Percentiles rank a stretch among this genome's conserved stretches.
Evolutionary conservation across 371 early-diverging fungal genomes (phyloP).

Genomic region (Umbelopsis sp.): DNA sequence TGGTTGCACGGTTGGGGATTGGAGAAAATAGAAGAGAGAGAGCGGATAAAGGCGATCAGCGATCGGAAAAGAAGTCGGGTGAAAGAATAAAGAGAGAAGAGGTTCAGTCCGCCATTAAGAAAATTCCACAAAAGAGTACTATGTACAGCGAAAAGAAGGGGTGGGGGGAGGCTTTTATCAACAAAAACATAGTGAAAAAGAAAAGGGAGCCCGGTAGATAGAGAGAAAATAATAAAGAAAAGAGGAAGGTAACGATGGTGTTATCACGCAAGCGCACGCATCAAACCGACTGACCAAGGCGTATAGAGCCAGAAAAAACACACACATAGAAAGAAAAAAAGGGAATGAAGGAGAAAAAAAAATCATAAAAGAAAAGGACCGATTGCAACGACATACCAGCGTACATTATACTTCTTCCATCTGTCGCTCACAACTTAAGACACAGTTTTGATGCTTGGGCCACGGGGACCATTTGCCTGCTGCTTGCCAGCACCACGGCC

Average conservation of each 20-base stretch:
- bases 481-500: constrained; percentile 1
- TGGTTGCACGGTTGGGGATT: neutral
- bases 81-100: neutral
- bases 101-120: constrained; percentile 7
- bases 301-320: neutral
- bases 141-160: constrained; percentile 17
- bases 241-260: neutral
- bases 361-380: neutral
- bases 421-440: neutral
- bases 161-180: neutral
- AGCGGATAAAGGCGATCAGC: neutral
- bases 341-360: neutral
- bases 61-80: neutral
- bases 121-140: constrained; percentile 16
- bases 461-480: constrained; percentile 11
- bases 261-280: neutral
- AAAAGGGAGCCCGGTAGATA: neutral
- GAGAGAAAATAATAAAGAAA: neutral
- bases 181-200: neutral
- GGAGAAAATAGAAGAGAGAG: neutral
- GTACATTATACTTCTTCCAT: neutral
- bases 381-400: neutral
- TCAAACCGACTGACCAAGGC: neutral
- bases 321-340: neutral
- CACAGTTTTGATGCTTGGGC: constrained; percentile 13